phyloP scores from a whole-genome alignment of 1,284 basidiomycete genomes.

The Cutaneotrichosporon sp. region DNA sequence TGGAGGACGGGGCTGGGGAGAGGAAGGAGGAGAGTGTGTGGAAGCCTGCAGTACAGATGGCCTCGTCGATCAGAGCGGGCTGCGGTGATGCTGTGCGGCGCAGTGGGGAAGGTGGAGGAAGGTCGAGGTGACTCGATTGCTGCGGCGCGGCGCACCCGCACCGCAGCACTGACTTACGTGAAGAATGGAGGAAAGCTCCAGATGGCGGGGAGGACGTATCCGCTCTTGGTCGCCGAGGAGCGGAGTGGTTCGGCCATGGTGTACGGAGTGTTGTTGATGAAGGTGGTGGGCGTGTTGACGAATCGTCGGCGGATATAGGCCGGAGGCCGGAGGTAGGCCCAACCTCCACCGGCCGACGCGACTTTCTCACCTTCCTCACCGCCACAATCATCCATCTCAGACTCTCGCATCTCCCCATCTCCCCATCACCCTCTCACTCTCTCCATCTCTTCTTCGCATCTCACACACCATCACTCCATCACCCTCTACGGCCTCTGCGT shows the following conservation, averaged over 20 bases:
- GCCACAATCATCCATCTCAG: background rate
- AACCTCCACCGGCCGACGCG: background rate
- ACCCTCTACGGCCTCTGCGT: background rate
- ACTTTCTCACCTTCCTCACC: background rate
- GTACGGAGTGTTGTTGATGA: background rate
- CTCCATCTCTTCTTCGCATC: background rate
- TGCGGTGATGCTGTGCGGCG: no score
- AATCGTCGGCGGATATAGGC: background rate
- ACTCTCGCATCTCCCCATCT: background rate
- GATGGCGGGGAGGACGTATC: slow-evolving; percentile 56
- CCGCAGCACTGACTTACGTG: slow-evolving; percentile 47
- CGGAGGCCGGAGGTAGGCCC: background rate
- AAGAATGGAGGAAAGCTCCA: slow-evolving; percentile 62
- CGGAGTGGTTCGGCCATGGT: slow-evolving; percentile 17
- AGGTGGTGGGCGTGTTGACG: background rate
- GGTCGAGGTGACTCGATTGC: no score
- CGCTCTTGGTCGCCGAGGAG: slow-evolving; percentile 31
- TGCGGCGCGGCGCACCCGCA: no score
- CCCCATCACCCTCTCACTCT: background rate
- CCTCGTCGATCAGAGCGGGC: no score
- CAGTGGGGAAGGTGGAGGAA: background rate
- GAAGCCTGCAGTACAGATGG: no score
- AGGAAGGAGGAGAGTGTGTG: background rate
- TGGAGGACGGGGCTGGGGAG: background rate
- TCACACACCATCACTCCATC: background rate